Evolutionary conservation across 2,329 filamentous ascomycete genomes (phyloP), one percentile per base, ranked within the genome.

Genomic region (Xylariaceae sp.): DNA sequence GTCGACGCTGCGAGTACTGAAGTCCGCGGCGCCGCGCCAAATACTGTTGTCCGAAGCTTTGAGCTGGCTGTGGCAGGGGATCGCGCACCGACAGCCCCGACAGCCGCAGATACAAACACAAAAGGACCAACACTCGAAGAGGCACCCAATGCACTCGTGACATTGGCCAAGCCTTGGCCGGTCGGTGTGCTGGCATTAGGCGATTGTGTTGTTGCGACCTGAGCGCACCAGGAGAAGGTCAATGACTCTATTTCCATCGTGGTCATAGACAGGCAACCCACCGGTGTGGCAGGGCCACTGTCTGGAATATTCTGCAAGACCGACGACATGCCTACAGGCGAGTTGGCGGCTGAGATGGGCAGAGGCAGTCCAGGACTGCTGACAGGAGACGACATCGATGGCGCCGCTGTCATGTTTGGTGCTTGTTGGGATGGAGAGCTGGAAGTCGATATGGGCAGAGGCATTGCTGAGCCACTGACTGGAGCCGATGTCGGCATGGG

Each of bases 171-270:
- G n/a, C n/a, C n/a, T n/a, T n/a, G n/a, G n/a, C n/a, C n/a, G n/a
- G n/a, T n/a, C n/a, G n/a, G n/a, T n/a, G n/a, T n/a, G n/a, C n/a
- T n/a, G n/a, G n/a, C 31, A 30, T 12, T 34, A 18, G 29, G 18
- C 8, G 42, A 37, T 21, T 40, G 33, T 8, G 40, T 30, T n/a
- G 48, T 38, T 23, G 44, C 44, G 17, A 51, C 42, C 35, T 49
- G 44, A 32, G 39, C 48, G 38, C 51, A 55, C 51, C 51, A 55
- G 6, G 50, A 50, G 27, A 53, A 51, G 3, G 48, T 53, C 32
- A 42, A 45, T 16, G 50, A 49, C 7, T 39, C 45, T 36, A 55
- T 45, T 10, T 46, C 46, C 36, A 53, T 29, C 11, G 50, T 50
- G 11, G 49, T 48, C 50, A 52, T 52, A 3, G 45, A 46, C 12